Evolutionary conservation across 2,329 filamentous ascomycete genomes (phyloP).

Genomic region (Pseudogymnoascus sp.): DNA sequence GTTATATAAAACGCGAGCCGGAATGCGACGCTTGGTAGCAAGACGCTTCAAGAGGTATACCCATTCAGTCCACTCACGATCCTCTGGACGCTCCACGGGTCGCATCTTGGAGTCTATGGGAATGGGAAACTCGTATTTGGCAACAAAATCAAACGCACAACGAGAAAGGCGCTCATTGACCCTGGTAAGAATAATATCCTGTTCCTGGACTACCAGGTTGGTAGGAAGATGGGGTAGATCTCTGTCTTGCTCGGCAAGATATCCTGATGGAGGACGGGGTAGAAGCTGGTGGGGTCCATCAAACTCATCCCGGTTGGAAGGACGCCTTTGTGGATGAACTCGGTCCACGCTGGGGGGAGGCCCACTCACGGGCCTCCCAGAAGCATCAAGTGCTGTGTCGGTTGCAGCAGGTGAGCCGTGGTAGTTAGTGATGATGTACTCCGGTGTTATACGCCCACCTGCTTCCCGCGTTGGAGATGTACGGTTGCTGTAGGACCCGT

Average conservation of each 20-base stretch:
- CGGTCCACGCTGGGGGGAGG: constrained; percentile 40
- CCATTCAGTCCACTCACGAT: constrained; percentile 88
- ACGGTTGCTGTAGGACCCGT: constrained; percentile 23
- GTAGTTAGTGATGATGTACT: constrained; percentile 30
- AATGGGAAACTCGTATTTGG: constrained; percentile 85
- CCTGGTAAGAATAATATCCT: constrained; percentile 69
- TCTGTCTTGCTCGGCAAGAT: constrained; percentile 67
- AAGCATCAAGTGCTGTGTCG: constrained; percentile 51
- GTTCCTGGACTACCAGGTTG: constrained; percentile 73
- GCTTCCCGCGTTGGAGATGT: constrained; percentile 24
- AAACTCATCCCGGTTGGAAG: constrained; percentile 81
- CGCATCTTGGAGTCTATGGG: constrained; percentile 65
- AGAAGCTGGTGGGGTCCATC: constrained; percentile 80
- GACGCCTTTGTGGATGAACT: constrained; percentile 50
- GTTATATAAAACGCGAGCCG: constrained; percentile 75
- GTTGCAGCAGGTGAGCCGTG: constrained; percentile 49
- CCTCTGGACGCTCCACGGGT: constrained; percentile 63
- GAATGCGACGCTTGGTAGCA: constrained; percentile 78
- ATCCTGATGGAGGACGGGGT: constrained; percentile 60
- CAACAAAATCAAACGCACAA: constrained; percentile 84
- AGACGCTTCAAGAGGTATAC: constrained; percentile 78
- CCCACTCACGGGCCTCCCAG: constrained; percentile 35
- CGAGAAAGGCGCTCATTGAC: constrained; percentile 80
- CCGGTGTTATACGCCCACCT: constrained; percentile 27
- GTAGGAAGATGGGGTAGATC: constrained; percentile 76